Evolutionary conservation across 1,139 yeast species (phyloP).

Genomic region (Candida dubliniensis): DNA sequence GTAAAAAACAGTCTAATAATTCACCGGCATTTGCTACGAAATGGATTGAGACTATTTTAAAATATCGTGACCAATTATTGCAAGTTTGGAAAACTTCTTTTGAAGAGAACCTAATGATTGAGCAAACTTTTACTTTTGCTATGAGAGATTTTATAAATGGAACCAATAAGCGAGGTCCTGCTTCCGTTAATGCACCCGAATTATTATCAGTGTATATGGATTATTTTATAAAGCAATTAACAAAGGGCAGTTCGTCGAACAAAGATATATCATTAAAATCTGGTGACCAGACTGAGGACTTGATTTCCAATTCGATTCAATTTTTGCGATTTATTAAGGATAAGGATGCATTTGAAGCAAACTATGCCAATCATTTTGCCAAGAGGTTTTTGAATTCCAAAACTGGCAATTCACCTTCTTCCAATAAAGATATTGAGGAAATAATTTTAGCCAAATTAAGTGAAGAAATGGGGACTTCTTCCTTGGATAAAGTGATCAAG

Average conservation of each 20-base stretch:
- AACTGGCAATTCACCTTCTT: slow-evolving; percentile 18
- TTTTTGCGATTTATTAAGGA: slow-evolving; percentile 73
- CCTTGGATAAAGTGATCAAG: slow-evolving; percentile 78
- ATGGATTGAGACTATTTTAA: slow-evolving; percentile 68
- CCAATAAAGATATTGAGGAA: slow-evolving; percentile 66
- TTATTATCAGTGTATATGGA: slow-evolving; percentile 75
- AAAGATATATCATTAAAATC: slow-evolving; percentile 31
- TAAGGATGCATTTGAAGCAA: slow-evolving; percentile 83
- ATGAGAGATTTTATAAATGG: slow-evolving; percentile 63
- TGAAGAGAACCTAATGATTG: slow-evolving; percentile 48
- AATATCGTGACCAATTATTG: slow-evolving; percentile 54
- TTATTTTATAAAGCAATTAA: slow-evolving; percentile 61
- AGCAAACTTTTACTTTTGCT: slow-evolving; percentile 59
- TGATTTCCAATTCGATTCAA: slow-evolving; percentile 55
- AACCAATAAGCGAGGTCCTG: slow-evolving; percentile 14
- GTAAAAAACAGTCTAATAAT: slow-evolving; percentile 12
- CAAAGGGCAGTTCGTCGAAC: slow-evolving; percentile 32
- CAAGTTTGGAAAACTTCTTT: slow-evolving; percentile 49
- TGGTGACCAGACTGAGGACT: slow-evolving; percentile 53
- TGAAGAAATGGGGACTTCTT: slow-evolving; percentile 78
- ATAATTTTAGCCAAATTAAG: slow-evolving; percentile 67
- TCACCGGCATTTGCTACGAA: slow-evolving; percentile 57
- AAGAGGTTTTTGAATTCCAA: slow-evolving; percentile 68
- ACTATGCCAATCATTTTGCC: slow-evolving; percentile 87
- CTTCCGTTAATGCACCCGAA: slow-evolving; percentile 60